Base-by-base conservation (phyloP, 2,329 filamentous ascomycete species). In the Curvularia verruculosa region DNA sequence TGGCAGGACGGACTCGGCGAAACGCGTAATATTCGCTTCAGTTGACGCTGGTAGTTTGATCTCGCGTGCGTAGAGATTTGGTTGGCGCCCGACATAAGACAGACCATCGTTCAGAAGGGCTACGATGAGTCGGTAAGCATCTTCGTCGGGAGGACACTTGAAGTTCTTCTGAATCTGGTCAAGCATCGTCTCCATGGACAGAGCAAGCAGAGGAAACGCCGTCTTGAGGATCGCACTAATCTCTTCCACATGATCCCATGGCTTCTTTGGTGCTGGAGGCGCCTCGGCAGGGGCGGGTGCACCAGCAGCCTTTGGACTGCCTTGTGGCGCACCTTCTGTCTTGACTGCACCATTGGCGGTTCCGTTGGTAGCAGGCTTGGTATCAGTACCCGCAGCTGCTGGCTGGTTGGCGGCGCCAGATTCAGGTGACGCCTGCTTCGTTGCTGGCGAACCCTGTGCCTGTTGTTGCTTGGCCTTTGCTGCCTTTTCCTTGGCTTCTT, bases 101-200 rank as follows among this genome's bases (percentile, higher is more conserved):
- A 99, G 80, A 0, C 92, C 95, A 76, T 99, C 95, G 74, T 99
- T 99, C 21, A 99, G 85, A 10, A 99, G 81, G 2, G 95, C 96
- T n/a, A 98, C 94, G 64, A 99, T 99, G 15, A 99, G 83, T 48
- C 95, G 86, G 77, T 98, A 98, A 2, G 95, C 96, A 79, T 99
- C 95, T 75, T 99, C 95, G 69, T 99, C 95, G 0, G 94, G 94
- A 13, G 94, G 94, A 70, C 95, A 98, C 79, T 99, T 99, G 85
- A 99, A 99, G 78, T 98, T 90, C 82, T 98, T 98, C 76, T 95
- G 90, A 57, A 99, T 96, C 78, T 98, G 94, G 73, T 99, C 95
- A 28, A 98, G 93, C 92, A 98, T 99, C 0, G 94, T 96, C 80
- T 99, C 95, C 95, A 99, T 98, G 0, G 94, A 97, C 41, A 98